phyloP scores from a whole-genome alignment of 257 asterid species.

The Galeopsis tetrahit region DNA sequence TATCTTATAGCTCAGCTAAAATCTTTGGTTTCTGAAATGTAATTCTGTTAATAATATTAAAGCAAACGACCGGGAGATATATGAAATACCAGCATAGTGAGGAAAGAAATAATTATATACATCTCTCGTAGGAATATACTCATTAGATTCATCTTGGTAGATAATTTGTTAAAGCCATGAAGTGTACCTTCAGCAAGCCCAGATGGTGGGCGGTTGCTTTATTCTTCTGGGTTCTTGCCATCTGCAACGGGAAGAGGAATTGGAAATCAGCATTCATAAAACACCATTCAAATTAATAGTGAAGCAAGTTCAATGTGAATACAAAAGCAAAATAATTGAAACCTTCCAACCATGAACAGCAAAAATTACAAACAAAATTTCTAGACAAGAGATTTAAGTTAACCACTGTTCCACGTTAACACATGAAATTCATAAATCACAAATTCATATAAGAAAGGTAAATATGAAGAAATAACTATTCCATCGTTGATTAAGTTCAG shows the following conservation, averaged over 20 bases:
- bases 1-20: slow-evolving; percentile 11
- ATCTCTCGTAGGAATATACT: not conserved
- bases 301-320: slow-evolving; percentile 20
- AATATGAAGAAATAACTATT: not conserved
- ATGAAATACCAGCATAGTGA: slow-evolving; percentile 6
- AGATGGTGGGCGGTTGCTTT: slow-evolving; percentile 98
- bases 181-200: slow-evolving; percentile 84
- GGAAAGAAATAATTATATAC: not conserved
- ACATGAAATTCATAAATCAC: not conserved
- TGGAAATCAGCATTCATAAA: slow-evolving; percentile 14
- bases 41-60: not conserved
- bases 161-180: slow-evolving; percentile 3
- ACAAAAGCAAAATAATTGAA: not conserved
- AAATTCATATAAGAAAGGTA: not conserved
- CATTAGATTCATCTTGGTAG: slow-evolving; percentile 15
- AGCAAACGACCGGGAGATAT: slow-evolving; percentile 20
- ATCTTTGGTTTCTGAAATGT: not conserved
- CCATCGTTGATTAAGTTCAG: not conserved
- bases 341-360: slow-evolving; percentile 15
- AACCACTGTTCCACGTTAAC: not conserved
- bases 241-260: slow-evolving; percentile 55
- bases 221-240: slow-evolving; percentile 97
- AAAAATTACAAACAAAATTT: not conserved
- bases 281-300: not conserved
- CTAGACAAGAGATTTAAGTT: not conserved